Evolutionary conservation across 169 alveolate species (phyloP).

Genomic region (Babesia sp.): DNA sequence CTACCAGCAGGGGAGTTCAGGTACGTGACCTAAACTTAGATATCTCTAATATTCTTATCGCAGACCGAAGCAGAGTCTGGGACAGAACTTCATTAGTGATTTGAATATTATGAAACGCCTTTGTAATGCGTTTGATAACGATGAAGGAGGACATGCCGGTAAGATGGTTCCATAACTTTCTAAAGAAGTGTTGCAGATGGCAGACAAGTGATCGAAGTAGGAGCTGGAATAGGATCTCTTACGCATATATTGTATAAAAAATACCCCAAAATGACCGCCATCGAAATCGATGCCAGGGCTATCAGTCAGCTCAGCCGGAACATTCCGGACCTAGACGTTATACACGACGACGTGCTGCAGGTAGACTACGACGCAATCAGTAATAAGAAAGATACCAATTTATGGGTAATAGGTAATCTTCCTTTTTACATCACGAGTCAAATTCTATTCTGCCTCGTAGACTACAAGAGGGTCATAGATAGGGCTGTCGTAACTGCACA

Average conservation of each 20-base stretch:
- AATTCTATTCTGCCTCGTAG: conserved; percentile 80
- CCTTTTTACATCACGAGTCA: conserved; percentile 85
- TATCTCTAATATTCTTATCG: not conserved
- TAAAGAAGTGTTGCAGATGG: conserved; percentile 36
- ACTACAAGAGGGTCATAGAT: conserved; percentile 73
- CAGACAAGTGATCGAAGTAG: conserved; percentile 78
- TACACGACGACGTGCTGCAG: conserved; percentile 84
- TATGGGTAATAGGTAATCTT: conserved; percentile 79
- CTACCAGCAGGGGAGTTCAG: conserved; percentile 62
- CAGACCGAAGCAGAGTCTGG: conserved; percentile 84
- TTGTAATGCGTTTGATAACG: conserved; percentile 44
- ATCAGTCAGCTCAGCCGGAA: conserved; percentile 76
- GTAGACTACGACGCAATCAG: conserved; percentile 76
- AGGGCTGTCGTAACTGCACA: conserved; percentile 82
- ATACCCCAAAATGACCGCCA: conserved; percentile 76
- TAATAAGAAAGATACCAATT: conserved; percentile 56
- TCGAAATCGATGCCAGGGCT: conserved; percentile 84
- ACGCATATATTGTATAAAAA: conserved; percentile 72
- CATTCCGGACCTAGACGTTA: conserved; percentile 77
- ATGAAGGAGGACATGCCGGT: conserved; percentile 26
- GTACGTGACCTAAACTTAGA: not conserved
- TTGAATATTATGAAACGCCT: conserved; percentile 66
- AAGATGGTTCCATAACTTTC: not conserved
- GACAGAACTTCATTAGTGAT: conserved; percentile 82
- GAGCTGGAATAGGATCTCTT: conserved; percentile 84